phyloP scores from a whole-genome alignment of 768 basidiomycete genomes.

The Mycena venus region DNA sequence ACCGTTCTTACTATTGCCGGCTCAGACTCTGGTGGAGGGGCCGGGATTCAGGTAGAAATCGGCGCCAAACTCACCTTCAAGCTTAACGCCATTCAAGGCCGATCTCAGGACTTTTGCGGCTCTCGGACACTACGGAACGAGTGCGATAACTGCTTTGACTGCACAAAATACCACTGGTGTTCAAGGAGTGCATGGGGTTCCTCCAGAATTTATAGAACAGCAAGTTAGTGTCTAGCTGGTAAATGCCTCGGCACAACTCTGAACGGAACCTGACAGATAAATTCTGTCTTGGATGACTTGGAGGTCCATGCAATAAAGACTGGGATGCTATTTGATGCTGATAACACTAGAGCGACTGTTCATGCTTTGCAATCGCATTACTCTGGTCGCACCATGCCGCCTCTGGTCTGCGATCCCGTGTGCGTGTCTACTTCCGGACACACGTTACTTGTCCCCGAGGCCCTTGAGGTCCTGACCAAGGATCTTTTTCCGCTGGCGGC shows the following conservation, averaged over 20 bases:
- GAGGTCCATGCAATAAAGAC: conserved; percentile 84
- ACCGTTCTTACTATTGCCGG: conserved; percentile 82
- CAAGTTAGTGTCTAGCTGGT: conserved; percentile 68
- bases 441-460: conserved; percentile 75
- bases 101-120: conserved; percentile 91
- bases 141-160: conserved; percentile 87
- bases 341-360: conserved; percentile 65
- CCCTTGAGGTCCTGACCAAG: conserved; percentile 68
- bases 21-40: conserved; percentile 87
- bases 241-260: background rate
- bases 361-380: conserved; percentile 61
- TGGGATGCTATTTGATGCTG: conserved; percentile 86
- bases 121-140: conserved; percentile 82
- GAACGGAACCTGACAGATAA: conserved; percentile 61
- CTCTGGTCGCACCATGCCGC: conserved; percentile 49
- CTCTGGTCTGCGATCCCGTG: conserved; percentile 89
- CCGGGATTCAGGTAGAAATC: conserved; percentile 85
- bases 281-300: conserved; percentile 79
- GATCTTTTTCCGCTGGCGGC: conserved; percentile 80
- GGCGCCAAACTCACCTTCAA: background rate
- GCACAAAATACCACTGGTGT: conserved; percentile 93
- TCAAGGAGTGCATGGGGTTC: conserved; percentile 75
- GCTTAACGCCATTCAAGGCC: conserved; percentile 60
- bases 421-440: conserved; percentile 94
- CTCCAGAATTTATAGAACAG: conserved; percentile 77